phyloP scores from a whole-genome alignment of 441 rosid genomes.

The Biscutella laevigata region DNA sequence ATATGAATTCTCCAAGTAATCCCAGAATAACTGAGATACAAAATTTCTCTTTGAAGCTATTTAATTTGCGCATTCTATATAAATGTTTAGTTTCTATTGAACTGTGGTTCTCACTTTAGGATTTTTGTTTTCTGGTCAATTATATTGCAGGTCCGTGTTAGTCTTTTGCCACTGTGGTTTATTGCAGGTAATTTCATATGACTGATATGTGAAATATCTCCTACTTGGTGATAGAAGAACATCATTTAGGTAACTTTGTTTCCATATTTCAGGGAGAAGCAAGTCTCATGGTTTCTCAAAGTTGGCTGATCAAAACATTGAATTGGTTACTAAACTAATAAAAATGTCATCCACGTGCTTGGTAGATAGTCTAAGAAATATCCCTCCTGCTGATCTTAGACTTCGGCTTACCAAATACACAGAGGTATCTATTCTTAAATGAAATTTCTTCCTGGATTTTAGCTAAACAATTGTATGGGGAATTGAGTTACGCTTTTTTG shows the following conservation, averaged over 20 bases:
- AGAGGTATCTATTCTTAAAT: conserved; percentile 34
- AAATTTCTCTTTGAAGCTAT: not conserved
- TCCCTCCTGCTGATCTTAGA: conserved; percentile 35
- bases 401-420: conserved; percentile 55
- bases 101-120: conserved; percentile 13
- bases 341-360: conserved; percentile 29
- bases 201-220: conserved; percentile 2
- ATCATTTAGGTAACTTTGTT: conserved; percentile 11
- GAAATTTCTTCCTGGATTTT: not conserved
- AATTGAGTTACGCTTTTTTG: not conserved
- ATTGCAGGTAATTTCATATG: conserved; percentile 49
- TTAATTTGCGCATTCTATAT: not conserved
- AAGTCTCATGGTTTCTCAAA: conserved; percentile 41
- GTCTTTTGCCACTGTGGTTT: conserved; percentile 62
- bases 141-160: conserved; percentile 45
- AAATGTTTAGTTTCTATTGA: not conserved
- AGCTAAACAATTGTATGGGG: not conserved
- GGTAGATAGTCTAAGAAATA: conserved; percentile 32
- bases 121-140: not conserved
- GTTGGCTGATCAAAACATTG: conserved; percentile 40
- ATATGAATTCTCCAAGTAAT: not conserved
- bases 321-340: conserved; percentile 35
- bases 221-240: not conserved
- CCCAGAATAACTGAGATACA: not conserved
- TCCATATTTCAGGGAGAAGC: conserved; percentile 42